These are phyloP conservation scores for Russula earlei DNA, from an alignment of 768 basidiomycete species.

Conservation along the genomic window DNA sequence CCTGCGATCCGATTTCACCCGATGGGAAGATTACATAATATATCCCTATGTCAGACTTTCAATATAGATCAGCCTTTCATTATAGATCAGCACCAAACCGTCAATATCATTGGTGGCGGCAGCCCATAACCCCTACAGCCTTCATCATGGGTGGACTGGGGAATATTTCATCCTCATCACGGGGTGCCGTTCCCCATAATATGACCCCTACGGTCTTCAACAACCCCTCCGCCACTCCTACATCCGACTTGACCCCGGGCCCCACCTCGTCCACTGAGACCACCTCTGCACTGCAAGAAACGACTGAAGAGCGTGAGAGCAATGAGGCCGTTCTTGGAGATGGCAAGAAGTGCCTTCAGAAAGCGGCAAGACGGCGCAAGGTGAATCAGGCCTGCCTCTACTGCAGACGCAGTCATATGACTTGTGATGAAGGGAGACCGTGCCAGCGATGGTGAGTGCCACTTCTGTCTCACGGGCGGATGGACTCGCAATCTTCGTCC, in stretches of 20 bases:
- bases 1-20: not conserved
- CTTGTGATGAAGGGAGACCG: constrained; percentile 80
- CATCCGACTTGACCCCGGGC: not conserved
- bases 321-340: constrained; percentile 28
- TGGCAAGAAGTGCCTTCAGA: constrained; percentile 34
- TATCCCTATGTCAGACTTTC: not conserved
- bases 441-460: constrained; percentile 85
- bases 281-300: not conserved
- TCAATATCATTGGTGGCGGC: not conserved
- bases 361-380: constrained; percentile 58
- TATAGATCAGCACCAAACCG: not conserved
- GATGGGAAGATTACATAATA: not conserved
- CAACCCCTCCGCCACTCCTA: constrained; percentile 1
- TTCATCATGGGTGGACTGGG: not conserved
- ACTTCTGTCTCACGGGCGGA: not conserved
- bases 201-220: not conserved
- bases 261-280: not conserved
- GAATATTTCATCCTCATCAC: not conserved
- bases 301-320: not conserved
- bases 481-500: not conserved
- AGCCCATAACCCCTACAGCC: not conserved
- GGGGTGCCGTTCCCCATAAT: not conserved
- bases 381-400: constrained; percentile 92
- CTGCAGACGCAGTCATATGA: constrained; percentile 89
- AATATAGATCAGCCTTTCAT: not conserved